phyloP scores from a whole-genome alignment of 1,139 yeast genomes.

The Eremothecium coryli region DNA sequence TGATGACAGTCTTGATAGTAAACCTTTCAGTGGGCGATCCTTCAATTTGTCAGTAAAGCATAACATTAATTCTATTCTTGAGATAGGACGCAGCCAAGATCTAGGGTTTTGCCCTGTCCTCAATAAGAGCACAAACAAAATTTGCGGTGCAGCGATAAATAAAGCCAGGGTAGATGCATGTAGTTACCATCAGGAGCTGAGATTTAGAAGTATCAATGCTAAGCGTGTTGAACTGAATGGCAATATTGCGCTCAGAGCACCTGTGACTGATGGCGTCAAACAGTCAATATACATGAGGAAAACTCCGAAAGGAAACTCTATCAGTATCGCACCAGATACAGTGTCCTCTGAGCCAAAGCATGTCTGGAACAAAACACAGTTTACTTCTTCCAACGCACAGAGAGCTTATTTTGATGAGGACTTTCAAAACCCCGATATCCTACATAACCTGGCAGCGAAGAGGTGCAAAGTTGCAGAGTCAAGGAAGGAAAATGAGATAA shows the following conservation, averaged over 20 bases:
- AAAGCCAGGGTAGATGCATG: conserved; percentile 47
- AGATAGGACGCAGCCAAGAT: conserved; percentile 64
- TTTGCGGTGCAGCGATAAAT: conserved; percentile 57
- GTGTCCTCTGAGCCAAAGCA: conserved; percentile 1
- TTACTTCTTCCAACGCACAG: conserved; percentile 35
- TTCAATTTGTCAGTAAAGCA: conserved; percentile 55
- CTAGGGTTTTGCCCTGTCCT: conserved; percentile 56
- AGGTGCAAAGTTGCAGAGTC: conserved; percentile 23
- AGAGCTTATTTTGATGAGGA: conserved; percentile 41
- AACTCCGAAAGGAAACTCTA: conserved; percentile 9
- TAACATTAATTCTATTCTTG: conserved; percentile 46
- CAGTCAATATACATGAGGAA: conserved; percentile 28
- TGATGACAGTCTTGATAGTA: conserved; percentile 8
- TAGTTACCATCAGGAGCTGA: conserved; percentile 58
- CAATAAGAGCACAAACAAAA: conserved; percentile 36
- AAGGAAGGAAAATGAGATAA: conserved; percentile 19
- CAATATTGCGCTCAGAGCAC: conserved; percentile 39
- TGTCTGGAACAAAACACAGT: conserved; percentile 24
- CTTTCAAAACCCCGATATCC: conserved; percentile 41
- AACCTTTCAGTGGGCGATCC: conserved; percentile 28
- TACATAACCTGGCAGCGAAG: conserved; percentile 30
- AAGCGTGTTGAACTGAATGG: conserved; percentile 71
- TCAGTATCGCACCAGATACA: background rate
- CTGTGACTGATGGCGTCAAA: conserved; percentile 35
- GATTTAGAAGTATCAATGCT: conserved; percentile 44